Evolutionary conservation across 2,329 filamentous ascomycete species (phyloP), one percentile per base, ranked within the genome.

Genomic region (Aspergillus novoparasiticus): DNA sequence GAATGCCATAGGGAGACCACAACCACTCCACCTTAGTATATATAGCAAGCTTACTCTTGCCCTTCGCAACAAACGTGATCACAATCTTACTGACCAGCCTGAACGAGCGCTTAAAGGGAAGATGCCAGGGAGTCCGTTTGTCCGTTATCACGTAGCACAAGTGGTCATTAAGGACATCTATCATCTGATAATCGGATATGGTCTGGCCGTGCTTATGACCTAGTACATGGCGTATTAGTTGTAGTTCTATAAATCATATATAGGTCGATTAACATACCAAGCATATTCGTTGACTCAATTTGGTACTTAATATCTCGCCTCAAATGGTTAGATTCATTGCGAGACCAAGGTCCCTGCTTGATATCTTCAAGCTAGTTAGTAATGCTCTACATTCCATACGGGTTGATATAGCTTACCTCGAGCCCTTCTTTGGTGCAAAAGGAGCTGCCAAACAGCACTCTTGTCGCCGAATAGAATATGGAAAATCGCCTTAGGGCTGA

Each of bases 401-500:
- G 34, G 8, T 14, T 16, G 4, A n/a, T 32, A 32, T 41, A 11
- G 66, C 77, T 66, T 75, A 84, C 81, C 79, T 75, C 89, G 87
- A 16, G 91, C 92, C 71, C 89, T 86, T 58, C 91, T 86, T 75
- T 96, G 93, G 74, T 92, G 90, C 75, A 97, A 94, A 34, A 98
- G 83, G 72, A 94, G 89, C 71, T 95, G 93, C 79, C 97, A 99
- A 45, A 98, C 89, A 39, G 94, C 92, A 75, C 92, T 96, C 80
- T 94, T 96, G 78, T 99, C 95, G 43, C 95, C 95, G 77, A 98
- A 99, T 58, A 99, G 85, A 19, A 98, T 92, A 73, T 98, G 94
- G 77, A 98, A 99, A 62, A 97, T 88, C 0, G 92, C 93, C 77
- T 99, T 98, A 54, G 95, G 90, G 66, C 92, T 96, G 64, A 98